Conservation (phyloP, 768 basidiomycete species). For the Trametes cinnabarina region DNA sequence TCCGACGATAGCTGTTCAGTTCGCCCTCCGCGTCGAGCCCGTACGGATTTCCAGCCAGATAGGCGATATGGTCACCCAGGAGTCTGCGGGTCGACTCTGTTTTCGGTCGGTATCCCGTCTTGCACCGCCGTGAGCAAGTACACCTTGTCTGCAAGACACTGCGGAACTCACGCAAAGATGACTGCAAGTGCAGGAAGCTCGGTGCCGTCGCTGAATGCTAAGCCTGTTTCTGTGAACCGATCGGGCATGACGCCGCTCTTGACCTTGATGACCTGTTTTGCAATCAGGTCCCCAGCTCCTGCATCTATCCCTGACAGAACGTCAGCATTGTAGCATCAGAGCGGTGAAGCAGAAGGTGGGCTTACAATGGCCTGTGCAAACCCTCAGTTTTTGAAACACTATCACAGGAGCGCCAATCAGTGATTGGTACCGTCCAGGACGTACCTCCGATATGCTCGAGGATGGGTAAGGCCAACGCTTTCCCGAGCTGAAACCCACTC, state of each 20-base stretch:
- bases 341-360: background rate
- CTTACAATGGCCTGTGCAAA: background rate
- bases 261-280: constrained; percentile 21
- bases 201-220: constrained; percentile 30
- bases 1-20: constrained; percentile 35
- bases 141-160: background rate
- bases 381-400: background rate
- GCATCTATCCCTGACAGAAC: constrained; percentile 21
- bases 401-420: too few relatives aligned
- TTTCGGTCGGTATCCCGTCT: constrained; percentile 35
- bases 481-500: constrained; percentile 38
- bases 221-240: constrained; percentile 19
- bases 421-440: too few relatives aligned
- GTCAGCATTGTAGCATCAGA: background rate
- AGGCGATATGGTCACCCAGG: constrained; percentile 38
- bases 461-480: constrained; percentile 29
- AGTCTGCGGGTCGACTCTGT: constrained; percentile 30
- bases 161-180: constrained; percentile 29
- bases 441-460: constrained; percentile 36
- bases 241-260: constrained; percentile 19
- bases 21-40: constrained; percentile 44
- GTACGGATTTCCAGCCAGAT: constrained; percentile 34
- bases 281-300: constrained; percentile 23
- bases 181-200: constrained; percentile 30
- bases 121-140: background rate